Evolutionary conservation across 2,329 filamentous ascomycete species (phyloP).

Genomic region (Xylariaceae sp.): DNA sequence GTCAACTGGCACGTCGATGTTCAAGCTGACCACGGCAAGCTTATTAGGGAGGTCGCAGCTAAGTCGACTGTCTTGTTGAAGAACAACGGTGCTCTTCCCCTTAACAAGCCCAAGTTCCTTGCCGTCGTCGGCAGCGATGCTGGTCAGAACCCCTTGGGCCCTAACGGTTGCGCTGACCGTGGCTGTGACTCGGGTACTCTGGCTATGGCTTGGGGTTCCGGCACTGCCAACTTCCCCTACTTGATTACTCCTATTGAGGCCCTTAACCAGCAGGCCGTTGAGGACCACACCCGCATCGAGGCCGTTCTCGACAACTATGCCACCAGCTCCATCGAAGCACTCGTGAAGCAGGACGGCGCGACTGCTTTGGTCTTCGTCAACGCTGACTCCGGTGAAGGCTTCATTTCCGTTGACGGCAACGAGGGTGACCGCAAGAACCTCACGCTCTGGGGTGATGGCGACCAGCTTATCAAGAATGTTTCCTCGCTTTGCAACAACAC

Average conservation of each 20-base stretch:
- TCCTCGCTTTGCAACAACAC: slow-evolving; percentile 77
- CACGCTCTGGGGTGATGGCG: slow-evolving; percentile 79
- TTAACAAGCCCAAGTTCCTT: slow-evolving; percentile 71
- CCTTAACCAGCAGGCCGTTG: slow-evolving; percentile 56
- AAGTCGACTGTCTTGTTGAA: slow-evolving; percentile 86
- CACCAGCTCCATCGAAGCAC: slow-evolving; percentile 53
- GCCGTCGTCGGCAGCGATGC: slow-evolving; percentile 81
- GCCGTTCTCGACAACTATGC: slow-evolving; percentile 63
- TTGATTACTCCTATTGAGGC: slow-evolving; percentile 68
- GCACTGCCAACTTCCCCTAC: slow-evolving; percentile 69
- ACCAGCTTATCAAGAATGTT: slow-evolving; percentile 75
- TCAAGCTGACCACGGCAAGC: slow-evolving; percentile 62
- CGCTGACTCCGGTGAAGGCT: slow-evolving; percentile 80
- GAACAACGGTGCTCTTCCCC: slow-evolving; percentile 69
- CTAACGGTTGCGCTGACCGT: slow-evolving; percentile 73
- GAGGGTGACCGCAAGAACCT: slow-evolving; percentile 87
- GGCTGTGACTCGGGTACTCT: slow-evolving; percentile 56
- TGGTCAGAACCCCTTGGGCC: slow-evolving; percentile 65
- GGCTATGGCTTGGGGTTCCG: slow-evolving; percentile 76
- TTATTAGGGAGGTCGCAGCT: slow-evolving; percentile 72
- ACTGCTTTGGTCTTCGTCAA: slow-evolving; percentile 87
- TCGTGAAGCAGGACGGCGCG: slow-evolving; percentile 59
- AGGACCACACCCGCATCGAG: slow-evolving; percentile 56
- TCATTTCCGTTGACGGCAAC: slow-evolving; percentile 76
- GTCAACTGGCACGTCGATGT: slow-evolving; percentile 83